These are phyloP conservation scores for Hypholoma sublateritium DNA, from an alignment of 768 basidiomycete species.

Conservation along the genomic window DNA sequence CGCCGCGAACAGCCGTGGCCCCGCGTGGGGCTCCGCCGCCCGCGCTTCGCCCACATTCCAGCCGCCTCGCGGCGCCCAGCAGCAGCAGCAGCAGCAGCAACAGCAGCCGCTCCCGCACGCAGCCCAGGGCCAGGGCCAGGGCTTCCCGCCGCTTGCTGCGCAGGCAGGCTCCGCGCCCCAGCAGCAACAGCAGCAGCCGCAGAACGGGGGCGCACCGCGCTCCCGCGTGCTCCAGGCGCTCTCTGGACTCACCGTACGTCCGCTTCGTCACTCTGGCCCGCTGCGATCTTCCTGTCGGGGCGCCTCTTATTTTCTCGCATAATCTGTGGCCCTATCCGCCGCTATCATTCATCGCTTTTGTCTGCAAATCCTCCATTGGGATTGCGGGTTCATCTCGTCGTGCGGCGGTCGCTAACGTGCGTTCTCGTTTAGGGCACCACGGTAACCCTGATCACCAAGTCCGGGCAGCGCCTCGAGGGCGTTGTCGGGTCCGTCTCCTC, in stretches of 20 bases:
- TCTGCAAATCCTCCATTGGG: background rate
- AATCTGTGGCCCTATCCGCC: no score
- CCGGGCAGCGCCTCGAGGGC: slow-evolving; percentile 72
- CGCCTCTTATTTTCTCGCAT: background rate
- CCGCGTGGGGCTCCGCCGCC: slow-evolving; percentile 64
- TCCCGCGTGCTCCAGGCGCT: slow-evolving; percentile 66
- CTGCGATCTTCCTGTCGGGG: background rate
- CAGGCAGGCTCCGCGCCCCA: slow-evolving; percentile 39
- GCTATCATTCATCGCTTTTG: background rate
- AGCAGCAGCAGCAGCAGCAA: slow-evolving; percentile 37
- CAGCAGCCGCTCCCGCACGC: slow-evolving; percentile 22
- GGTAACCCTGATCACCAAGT: slow-evolving; percentile 73
- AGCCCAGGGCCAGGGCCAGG: slow-evolving; percentile 10
- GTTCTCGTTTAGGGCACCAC: slow-evolving; percentile 61
- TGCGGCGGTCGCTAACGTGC: background rate
- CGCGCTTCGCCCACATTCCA: slow-evolving; percentile 75
- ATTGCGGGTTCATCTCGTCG: background rate
- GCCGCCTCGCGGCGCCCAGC: slow-evolving; percentile 41
- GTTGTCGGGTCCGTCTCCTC: slow-evolving; percentile 37
- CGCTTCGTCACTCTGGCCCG: background rate
- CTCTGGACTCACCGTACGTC: slow-evolving; percentile 68
- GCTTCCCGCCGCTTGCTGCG: slow-evolving; percentile 28
- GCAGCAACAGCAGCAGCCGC: slow-evolving; percentile 46
- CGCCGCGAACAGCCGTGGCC: slow-evolving; percentile 26
- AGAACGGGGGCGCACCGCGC: slow-evolving; percentile 32